Evolutionary conservation across 2,329 filamentous ascomycete species (phyloP), one percentile per base, ranked within the genome.

Genomic region (Trichoderma sp.): DNA sequence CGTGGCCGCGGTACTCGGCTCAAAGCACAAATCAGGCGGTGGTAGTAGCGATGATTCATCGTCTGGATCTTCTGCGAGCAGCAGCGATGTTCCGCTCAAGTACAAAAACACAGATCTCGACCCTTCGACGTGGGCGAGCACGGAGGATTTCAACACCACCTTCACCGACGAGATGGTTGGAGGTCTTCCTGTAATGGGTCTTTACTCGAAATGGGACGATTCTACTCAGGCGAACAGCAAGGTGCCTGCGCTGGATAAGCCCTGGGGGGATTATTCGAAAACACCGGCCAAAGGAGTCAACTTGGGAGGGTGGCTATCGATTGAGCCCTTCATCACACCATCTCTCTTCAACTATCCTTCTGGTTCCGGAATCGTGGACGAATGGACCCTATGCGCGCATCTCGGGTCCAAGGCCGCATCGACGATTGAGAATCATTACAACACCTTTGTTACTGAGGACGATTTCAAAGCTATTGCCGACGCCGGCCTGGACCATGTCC

Each of bases 241-340:
- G 38, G 95, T 97, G 0, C 94, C 95, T 0, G 87, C 94, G 1
- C 87, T 99, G 7, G 89, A 94, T 78, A 88, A 95, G 76, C 80
- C 88, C 1, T 98, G 96, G 89, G 91, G 91, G 7, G 86, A 92
- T 2, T 99, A 98, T 80, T 90, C 91, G 2, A 91, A 90, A 27
- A 91, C 88, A 73, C 95, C 95, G 2, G 95, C 97, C 29, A 91
- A 96, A 7, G 97, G 97, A 1, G 94, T 98, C 45, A 98, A 98
- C 80, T 83, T 98, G 1, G 97, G 97, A 68, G 97, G 97, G 14
- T 99, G 97, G 97, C 89, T 99, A 2, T 94, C 93, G 3, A 86
- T 99, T 14, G 97, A 99, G 81, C 97, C 97, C 0, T 98, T 97
- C 83, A 98, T 99, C 82, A 96, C 94, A 4, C 97, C 97, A 0